Evolutionary conservation across 2,329 filamentous ascomycete species (phyloP), one percentile per base, ranked within the genome.

Genomic region (Leptographium procerum): DNA sequence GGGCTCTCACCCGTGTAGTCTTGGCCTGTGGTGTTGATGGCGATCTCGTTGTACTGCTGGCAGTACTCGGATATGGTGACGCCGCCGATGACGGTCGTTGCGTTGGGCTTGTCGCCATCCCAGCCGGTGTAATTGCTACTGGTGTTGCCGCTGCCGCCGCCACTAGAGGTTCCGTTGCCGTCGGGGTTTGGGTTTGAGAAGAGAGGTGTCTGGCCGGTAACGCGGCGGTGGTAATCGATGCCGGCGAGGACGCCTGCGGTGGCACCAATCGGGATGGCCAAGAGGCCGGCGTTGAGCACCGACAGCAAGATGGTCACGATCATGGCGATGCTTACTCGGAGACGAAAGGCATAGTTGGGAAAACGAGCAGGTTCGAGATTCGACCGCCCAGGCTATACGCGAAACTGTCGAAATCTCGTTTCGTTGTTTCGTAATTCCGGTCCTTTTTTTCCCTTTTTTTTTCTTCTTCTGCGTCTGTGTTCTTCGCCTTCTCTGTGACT

Each of bases 281-380:
- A 64, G 52, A 81, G 73, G 66, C 71, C 71, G 59, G 74, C 70
- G 68, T 78, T 81, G 67, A 81, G 71, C 59, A 81, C 65, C 66
- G 75, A 74, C 62, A 72, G 68, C 55, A 71, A 58, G 36, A 66
- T 64, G 50, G 68, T 66, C 24, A 57, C 48, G 40, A 73, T 62
- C 73, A 76, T 76, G 64, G 63, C 62, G 59, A 22, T 31, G 47
- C 4, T 14, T 11, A 11, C 4, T 19, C 19, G 16, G 43, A 24
- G 47, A 31, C 11, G 47, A 10, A 19, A 6, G 40, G 34, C 36
- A 31, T 40, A 40, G 43, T 22, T 16, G 3, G 14, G 14, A 19
- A 26, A 16, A 29, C 24, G 47, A 29, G 14, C 14, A 47, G 24
- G 22, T n/a, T n/a, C n/a, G n/a, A n/a, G n/a, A n/a, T n/a, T n/a